phyloP scores from a whole-genome alignment of 257 asterid species.

The Forsythia viridissima region DNA sequence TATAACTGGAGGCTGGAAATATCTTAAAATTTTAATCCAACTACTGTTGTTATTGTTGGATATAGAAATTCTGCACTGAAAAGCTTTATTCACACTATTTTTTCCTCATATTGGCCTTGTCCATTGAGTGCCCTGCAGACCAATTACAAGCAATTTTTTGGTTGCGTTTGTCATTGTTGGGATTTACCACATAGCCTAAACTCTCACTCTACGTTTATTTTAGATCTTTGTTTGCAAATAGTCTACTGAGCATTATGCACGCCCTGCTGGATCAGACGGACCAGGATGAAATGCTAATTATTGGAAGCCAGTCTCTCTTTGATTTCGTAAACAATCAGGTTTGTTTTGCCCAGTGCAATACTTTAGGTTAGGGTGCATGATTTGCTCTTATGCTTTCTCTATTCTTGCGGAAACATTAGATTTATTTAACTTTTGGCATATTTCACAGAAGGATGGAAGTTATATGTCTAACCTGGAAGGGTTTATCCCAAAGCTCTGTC shows the following conservation, averaged over 20 bases:
- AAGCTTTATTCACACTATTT: background rate
- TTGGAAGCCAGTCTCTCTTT: slow-evolving; percentile 88
- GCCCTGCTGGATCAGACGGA: slow-evolving; percentile 81
- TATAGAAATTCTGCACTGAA: background rate
- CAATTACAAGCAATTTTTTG: background rate
- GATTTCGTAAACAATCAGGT: slow-evolving; percentile 98
- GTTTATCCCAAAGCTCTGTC: slow-evolving; percentile 88
- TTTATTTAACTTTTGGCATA: slow-evolving; percentile 23
- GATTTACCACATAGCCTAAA: slow-evolving; percentile 4
- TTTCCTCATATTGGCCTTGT: background rate
- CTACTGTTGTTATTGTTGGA: background rate
- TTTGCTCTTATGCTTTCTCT: slow-evolving; percentile 18
- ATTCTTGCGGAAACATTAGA: slow-evolving; percentile 3
- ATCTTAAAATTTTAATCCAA: background rate
- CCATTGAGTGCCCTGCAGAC: background rate
- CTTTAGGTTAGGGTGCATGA: slow-evolving; percentile 9
- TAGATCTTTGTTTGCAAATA: slow-evolving; percentile 95
- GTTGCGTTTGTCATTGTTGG: background rate
- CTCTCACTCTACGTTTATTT: slow-evolving; percentile 20
- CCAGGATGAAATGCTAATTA: slow-evolving; percentile 73
- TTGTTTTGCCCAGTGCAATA: slow-evolving; percentile 13
- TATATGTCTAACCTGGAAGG: slow-evolving; percentile 87
- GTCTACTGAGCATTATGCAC: slow-evolving; percentile 69
- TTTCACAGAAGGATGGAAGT: slow-evolving; percentile 78
- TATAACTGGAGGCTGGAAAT: background rate